phyloP scores from a whole-genome alignment of 306 rosid genomes.

The Abrus pulchellus region DNA sequence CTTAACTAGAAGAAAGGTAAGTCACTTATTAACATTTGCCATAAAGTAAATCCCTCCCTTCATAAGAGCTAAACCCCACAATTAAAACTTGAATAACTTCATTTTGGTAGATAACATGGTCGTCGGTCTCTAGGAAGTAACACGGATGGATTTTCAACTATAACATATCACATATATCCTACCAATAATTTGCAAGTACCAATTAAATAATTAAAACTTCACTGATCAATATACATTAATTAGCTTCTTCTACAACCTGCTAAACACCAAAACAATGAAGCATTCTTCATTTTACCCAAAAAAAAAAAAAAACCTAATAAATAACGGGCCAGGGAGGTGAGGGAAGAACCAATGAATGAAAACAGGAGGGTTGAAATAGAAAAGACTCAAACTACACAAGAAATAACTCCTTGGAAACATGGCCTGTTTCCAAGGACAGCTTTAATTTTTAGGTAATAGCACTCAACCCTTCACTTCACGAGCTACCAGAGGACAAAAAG shows the following conservation, averaged over 20 bases:
- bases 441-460: conserved; percentile 15
- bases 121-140: background rate
- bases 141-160: background rate
- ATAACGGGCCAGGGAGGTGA: background rate
- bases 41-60: too few relatives aligned
- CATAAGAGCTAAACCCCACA: background rate
- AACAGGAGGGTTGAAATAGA: background rate
- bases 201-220: conserved; percentile 30
- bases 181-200: conserved; percentile 3
- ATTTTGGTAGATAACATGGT: background rate
- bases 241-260: conserved; percentile 37
- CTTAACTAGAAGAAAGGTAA: too few relatives aligned
- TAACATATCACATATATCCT: background rate
- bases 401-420: conserved; percentile 21
- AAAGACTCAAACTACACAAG: conserved; percentile 16
- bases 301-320: conserved; percentile 3
- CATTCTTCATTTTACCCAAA: conserved; percentile 11
- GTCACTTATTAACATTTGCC: too few relatives aligned
- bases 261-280: conserved; percentile 35
- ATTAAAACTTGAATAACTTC: background rate
- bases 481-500: conserved; percentile 24
- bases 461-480: conserved; percentile 34
- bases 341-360: conserved; percentile 10
- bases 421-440: conserved; percentile 1
- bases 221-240: conserved; percentile 35